phyloP scores from a whole-genome alignment of 2,329 filamentous ascomycete species.

The Hypoxylon sp. region DNA sequence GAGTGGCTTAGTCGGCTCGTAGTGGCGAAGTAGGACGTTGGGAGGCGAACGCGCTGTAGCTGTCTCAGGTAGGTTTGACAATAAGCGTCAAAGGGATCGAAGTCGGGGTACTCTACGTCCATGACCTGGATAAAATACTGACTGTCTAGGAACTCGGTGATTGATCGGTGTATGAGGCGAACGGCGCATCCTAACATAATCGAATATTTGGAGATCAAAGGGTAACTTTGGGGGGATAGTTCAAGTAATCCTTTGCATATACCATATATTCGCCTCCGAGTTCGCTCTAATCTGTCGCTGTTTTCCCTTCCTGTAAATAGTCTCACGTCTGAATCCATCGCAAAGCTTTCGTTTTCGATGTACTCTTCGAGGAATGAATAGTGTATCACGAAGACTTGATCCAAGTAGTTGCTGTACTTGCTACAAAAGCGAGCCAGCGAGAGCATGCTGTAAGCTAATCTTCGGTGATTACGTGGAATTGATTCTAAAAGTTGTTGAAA shows the following conservation, averaged over 20 bases:
- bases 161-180: slow-evolving; percentile 36
- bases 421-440: slow-evolving; percentile 13
- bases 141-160: slow-evolving; percentile 30
- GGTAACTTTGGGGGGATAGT: slow-evolving; percentile 1
- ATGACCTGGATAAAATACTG: slow-evolving; percentile 15
- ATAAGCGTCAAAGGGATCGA: slow-evolving; percentile 34
- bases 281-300: slow-evolving; percentile 10
- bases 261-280: slow-evolving; percentile 30
- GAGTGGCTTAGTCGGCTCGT: not conserved
- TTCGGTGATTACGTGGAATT: slow-evolving; percentile 18
- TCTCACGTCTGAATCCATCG: not conserved
- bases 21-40: slow-evolving; percentile 12
- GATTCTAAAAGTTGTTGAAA: slow-evolving; percentile 29
- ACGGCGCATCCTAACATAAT: slow-evolving; percentile 6
- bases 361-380: slow-evolving; percentile 35
- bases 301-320: slow-evolving; percentile 16
- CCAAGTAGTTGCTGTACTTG: not conserved
- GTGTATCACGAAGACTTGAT: slow-evolving; percentile 18
- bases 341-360: slow-evolving; percentile 21
- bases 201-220: not conserved
- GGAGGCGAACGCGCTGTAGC: slow-evolving; percentile 15
- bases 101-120: slow-evolving; percentile 1
- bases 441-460: slow-evolving; percentile 32
- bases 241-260: slow-evolving; percentile 31
- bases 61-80: slow-evolving; percentile 26